These are phyloP conservation scores for Apophysomyces ossiformis DNA, from an alignment of 371 early-diverging fungal genomes.

Conservation along the genomic window DNA sequence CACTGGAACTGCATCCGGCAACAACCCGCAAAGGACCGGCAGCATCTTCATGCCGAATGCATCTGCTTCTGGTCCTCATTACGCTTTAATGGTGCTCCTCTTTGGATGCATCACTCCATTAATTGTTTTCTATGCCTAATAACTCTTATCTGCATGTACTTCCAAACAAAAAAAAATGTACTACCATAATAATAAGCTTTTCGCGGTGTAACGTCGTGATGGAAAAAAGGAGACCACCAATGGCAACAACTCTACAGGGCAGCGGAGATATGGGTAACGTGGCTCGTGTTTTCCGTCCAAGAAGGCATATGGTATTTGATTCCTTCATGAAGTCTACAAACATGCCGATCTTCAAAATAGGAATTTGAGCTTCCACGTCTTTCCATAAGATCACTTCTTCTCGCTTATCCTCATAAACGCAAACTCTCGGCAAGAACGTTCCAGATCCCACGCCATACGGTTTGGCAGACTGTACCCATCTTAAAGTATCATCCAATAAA, in stretches of 20 bases:
- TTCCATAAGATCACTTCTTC: no score
- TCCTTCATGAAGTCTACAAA: neutral
- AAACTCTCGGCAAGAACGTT: neutral
- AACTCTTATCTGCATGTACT: constrained; percentile 8
- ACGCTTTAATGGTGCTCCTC: neutral
- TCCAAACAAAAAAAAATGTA: constrained; percentile 4
- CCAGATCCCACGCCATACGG: neutral
- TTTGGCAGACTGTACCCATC: no score
- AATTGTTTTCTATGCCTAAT: constrained; percentile 1
- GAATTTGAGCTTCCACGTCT: neutral
- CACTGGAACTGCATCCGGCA: constrained; percentile 11
- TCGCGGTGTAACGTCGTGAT: constrained; percentile 5
- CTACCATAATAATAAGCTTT: constrained; percentile 9
- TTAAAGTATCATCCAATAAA: no score
- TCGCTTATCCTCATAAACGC: no score
- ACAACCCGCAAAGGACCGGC: neutral
- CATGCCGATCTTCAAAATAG: neutral
- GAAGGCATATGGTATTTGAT: neutral
- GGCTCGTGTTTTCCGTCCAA: neutral
- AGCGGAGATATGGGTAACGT: constrained; percentile 2
- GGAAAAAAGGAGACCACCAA: neutral
- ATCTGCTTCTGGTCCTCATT: neutral
- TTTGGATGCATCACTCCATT: constrained; percentile 1
- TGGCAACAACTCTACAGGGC: neutral
- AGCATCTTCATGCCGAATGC: constrained; percentile 4